Percentiles rank a stretch among this genome's conserved stretches.
phyloP scores from a whole-genome alignment of 345 rosid species.

The Rubroshorea leprosula region DNA sequence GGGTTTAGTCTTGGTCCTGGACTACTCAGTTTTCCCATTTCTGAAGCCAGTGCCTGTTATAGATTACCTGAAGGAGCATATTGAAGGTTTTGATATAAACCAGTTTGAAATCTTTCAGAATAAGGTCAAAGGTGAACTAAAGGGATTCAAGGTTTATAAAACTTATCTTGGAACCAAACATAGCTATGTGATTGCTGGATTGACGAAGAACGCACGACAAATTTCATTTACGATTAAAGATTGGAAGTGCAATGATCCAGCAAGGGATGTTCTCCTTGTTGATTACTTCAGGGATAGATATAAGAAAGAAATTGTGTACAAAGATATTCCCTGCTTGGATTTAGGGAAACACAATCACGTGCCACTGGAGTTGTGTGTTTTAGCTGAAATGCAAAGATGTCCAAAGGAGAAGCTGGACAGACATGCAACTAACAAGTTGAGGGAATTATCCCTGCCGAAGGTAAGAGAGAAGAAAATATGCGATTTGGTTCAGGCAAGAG shows the following conservation, averaged over 20 bases:
- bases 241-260: slow-evolving; percentile 17
- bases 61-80: slow-evolving; percentile 41
- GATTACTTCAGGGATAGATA: slow-evolving; percentile 62
- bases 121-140: slow-evolving; percentile 35
- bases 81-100: slow-evolving; percentile 22
- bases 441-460: slow-evolving; percentile 39
- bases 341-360: slow-evolving; percentile 47
- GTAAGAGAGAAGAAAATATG: slow-evolving; percentile 36
- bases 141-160: slow-evolving; percentile 45
- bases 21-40: slow-evolving; percentile 65
- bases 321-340: slow-evolving; percentile 65
- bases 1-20: slow-evolving; percentile 58
- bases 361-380: slow-evolving; percentile 71
- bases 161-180: slow-evolving; percentile 49
- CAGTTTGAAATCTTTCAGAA: slow-evolving; percentile 20
- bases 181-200: slow-evolving; percentile 37
- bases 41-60: slow-evolving; percentile 48
- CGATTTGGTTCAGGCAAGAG: slow-evolving; percentile 30
- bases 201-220: slow-evolving; percentile 30
- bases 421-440: slow-evolving; percentile 34
- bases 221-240: slow-evolving; percentile 36
- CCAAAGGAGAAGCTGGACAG: slow-evolving; percentile 53
- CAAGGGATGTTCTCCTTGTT: slow-evolving; percentile 29
- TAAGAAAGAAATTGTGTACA: slow-evolving; percentile 32
- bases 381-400: slow-evolving; percentile 66